phyloP scores from a whole-genome alignment of 805 yeast species.

The Cyberlindnera suaveolens region DNA sequence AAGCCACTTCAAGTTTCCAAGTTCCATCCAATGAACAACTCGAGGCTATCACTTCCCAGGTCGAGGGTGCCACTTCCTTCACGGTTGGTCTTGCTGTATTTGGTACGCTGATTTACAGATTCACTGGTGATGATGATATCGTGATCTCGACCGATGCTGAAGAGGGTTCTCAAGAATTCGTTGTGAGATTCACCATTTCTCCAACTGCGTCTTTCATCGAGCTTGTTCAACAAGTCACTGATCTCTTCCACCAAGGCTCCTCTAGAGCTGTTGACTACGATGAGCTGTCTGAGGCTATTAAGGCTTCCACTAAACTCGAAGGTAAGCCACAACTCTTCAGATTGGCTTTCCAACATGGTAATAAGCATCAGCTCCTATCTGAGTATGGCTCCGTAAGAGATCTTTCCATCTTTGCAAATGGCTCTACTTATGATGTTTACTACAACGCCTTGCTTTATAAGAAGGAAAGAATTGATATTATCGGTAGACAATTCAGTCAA shows the following conservation, averaged over 20 bases:
- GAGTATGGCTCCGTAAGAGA: conserved; percentile 54
- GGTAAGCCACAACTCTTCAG: conserved; percentile 55
- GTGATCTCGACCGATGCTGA: conserved; percentile 66
- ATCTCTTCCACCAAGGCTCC: conserved; percentile 31
- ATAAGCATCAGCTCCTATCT: conserved; percentile 19
- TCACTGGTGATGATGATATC: conserved; percentile 93
- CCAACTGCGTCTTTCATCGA: conserved; percentile 49
- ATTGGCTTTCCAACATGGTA: conserved; percentile 48
- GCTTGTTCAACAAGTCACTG: conserved; percentile 39
- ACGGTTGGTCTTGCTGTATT: conserved; percentile 56
- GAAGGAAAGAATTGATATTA: conserved; percentile 56
- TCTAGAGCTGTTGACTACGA: conserved; percentile 40
- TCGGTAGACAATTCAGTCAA: conserved; percentile 68
- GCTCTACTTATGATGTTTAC: conserved; percentile 36
- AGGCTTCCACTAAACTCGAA: conserved; percentile 43
- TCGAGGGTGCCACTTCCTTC: conserved; percentile 33
- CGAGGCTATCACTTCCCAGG: conserved; percentile 12
- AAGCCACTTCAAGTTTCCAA: conserved; percentile 42
- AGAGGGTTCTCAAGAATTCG: conserved; percentile 38
- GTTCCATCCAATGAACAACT: conserved; percentile 26
- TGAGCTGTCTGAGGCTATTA: conserved; percentile 48
- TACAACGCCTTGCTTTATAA: conserved; percentile 77
- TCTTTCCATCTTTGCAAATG: conserved; percentile 46
- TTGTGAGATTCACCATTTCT: conserved; percentile 56
- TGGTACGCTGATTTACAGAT: conserved; percentile 64